Conservation (phyloP, 345 rosid genomes). For the Brassica carinata region DNA sequence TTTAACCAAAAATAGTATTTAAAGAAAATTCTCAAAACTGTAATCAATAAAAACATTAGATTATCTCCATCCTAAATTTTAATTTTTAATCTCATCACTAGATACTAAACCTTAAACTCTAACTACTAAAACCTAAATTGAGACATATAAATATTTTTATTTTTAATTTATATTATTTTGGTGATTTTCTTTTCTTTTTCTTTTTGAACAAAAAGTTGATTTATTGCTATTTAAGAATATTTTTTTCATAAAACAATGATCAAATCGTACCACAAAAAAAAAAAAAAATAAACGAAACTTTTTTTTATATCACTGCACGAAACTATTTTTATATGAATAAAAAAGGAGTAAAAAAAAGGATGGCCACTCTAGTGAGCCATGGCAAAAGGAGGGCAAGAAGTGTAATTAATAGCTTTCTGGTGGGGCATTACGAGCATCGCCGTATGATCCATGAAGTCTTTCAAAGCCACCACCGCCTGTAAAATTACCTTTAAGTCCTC, state of each 20-base stretch:
- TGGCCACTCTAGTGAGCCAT: slow-evolving; percentile 62
- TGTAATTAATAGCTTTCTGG: slow-evolving; percentile 71
- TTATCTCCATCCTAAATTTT: too few species aligned
- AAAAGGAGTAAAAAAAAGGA: neutral
- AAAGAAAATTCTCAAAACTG: too few species aligned
- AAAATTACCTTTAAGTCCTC: slow-evolving; percentile 74
- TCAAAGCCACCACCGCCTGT: slow-evolving; percentile 81
- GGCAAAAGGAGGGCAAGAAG: slow-evolving; percentile 49
- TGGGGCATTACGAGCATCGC: slow-evolving; percentile 93
- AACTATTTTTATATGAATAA: neutral
- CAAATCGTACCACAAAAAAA: neutral
- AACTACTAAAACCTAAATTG: neutral
- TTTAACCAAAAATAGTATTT: too few species aligned
- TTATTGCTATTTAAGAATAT: neutral
- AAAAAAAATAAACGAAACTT: neutral
- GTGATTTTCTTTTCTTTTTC: too few species aligned
- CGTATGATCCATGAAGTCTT: slow-evolving; percentile 96
- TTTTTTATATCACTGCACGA: neutral
- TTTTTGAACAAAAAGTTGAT: neutral
- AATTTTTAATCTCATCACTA: neutral
- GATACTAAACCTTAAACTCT: neutral
- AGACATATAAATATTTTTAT: neutral
- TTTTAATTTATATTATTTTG: neutral
- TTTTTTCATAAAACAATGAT: neutral
- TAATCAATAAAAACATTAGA: too few species aligned